phyloP scores from a whole-genome alignment of 495 filamentous ascomycete genomes.

The Daldinia loculata region DNA sequence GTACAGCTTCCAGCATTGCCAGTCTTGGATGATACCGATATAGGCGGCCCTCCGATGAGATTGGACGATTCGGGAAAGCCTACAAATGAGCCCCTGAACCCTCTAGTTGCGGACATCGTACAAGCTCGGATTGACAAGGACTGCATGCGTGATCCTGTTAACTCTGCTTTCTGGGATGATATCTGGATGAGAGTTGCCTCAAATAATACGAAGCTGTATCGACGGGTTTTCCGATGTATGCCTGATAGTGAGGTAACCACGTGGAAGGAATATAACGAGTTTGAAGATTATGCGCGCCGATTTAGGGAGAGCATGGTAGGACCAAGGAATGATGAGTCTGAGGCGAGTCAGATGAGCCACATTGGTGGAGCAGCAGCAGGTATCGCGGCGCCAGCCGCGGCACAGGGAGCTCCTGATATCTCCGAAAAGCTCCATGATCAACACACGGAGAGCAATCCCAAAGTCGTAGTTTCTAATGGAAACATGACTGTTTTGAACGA shows the following conservation, averaged over 20 bases:
- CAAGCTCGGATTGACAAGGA: conserved; percentile 62
- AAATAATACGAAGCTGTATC: conserved; percentile 93
- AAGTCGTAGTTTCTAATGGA: conserved; percentile 45
- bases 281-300: conserved; percentile 76
- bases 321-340: conserved; percentile 52
- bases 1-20: conserved; percentile 74
- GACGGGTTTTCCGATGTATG: conserved; percentile 95
- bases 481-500: conserved; percentile 45
- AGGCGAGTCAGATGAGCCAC: conserved; percentile 41
- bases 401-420: conserved; percentile 37
- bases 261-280: conserved; percentile 96
- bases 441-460: conserved; percentile 44
- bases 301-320: conserved; percentile 74
- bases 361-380: conserved; percentile 51
- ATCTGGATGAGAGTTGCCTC: conserved; percentile 88
- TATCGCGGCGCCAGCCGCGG: conserved; percentile 30
- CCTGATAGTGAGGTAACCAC: conserved; percentile 92
- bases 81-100: conserved; percentile 54
- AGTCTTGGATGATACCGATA: conserved; percentile 78
- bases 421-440: conserved; percentile 48
- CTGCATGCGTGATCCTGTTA: conserved; percentile 80
- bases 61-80: conserved; percentile 50
- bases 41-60: conserved; percentile 70
- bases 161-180: conserved; percentile 83
- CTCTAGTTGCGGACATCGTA: conserved; percentile 71